A percentile compares a stretch with the other conserved stretches of the same genome.
phyloP scores from a whole-genome alignment of 2,329 filamentous ascomycete species.

The Microcyclospora tardicrescens region DNA sequence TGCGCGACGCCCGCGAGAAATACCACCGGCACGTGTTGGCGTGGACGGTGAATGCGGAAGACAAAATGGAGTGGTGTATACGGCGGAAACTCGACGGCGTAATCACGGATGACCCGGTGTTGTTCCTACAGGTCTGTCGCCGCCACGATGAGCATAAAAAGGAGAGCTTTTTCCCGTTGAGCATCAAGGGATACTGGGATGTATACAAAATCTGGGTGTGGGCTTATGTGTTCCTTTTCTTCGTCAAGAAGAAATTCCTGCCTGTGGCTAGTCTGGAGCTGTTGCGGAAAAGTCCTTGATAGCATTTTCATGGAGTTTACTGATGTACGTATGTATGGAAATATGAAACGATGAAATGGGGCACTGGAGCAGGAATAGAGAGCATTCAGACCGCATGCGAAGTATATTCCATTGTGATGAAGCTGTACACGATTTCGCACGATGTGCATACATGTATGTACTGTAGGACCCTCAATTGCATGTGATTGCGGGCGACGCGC shows the following conservation, averaged over 20 bases:
- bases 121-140: slow-evolving; percentile 50
- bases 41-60: slow-evolving; percentile 78
- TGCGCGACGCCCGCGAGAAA: slow-evolving; percentile 28
- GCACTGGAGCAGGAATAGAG: too few species aligned
- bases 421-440: too few species aligned
- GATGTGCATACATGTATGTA: too few species aligned
- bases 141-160: slow-evolving; percentile 27
- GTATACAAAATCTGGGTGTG: slow-evolving; percentile 6
- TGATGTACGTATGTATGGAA: too few species aligned
- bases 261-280: slow-evolving; percentile 7
- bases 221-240: slow-evolving; percentile 2
- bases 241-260: slow-evolving; percentile 4
- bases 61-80: slow-evolving; percentile 73
- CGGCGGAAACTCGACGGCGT: slow-evolving; percentile 58
- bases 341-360: too few species aligned
- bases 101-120: slow-evolving; percentile 68
- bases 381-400: too few species aligned
- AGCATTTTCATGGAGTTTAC: too few species aligned
- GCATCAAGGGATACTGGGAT: slow-evolving; percentile 3
- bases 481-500: too few species aligned
- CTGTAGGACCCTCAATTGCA: too few species aligned
- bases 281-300: slow-evolving; percentile 1
- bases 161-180: slow-evolving; percentile 18
- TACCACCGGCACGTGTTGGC: slow-evolving; percentile 51
- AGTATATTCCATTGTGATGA: too few species aligned